These are phyloP conservation scores for Seminavis robusta DNA, from an alignment of 108 stramenopile genomes.

Conservation along the genomic window DNA sequence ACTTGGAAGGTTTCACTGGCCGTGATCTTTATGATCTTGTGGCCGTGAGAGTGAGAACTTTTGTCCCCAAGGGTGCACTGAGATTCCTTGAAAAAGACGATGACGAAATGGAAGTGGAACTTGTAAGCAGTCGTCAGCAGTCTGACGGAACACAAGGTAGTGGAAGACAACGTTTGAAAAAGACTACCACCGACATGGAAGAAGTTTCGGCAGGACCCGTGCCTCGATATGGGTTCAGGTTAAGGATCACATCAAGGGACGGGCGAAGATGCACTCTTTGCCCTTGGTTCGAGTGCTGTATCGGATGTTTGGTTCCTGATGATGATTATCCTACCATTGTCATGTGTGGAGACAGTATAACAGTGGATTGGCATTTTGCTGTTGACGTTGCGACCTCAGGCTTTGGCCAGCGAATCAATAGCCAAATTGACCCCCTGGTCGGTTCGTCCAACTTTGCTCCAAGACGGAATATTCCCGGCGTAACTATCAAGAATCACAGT, in stretches of 20 bases:
- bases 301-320: slow-evolving; percentile 84
- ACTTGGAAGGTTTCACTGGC: slow-evolving; percentile 69
- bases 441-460: too few relatives aligned
- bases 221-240: slow-evolving; percentile 80
- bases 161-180: slow-evolving; percentile 12
- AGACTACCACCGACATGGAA: slow-evolving; percentile 69
- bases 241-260: slow-evolving; percentile 73
- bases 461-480: not conserved
- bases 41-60: slow-evolving; percentile 52
- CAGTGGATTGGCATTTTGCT: slow-evolving; percentile 87
- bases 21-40: slow-evolving; percentile 73
- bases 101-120: slow-evolving; percentile 6
- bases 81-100: slow-evolving; percentile 14
- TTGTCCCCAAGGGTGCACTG: slow-evolving; percentile 49
- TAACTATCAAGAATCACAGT: slow-evolving; percentile 59
- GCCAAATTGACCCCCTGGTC: slow-evolving; percentile 21
- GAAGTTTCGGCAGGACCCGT: slow-evolving; percentile 66
- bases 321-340: slow-evolving; percentile 72
- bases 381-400: slow-evolving; percentile 74
- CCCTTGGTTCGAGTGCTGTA: slow-evolving; percentile 84
- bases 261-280: slow-evolving; percentile 75
- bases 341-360: slow-evolving; percentile 79
- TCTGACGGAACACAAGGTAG: too few relatives aligned
- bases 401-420: slow-evolving; percentile 56
- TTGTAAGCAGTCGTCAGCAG: too few relatives aligned